Evolutionary conservation across 192 early-diverging fungal genomes (phyloP), one percentile per base, ranked within the genome.

Genomic region (Helicostylum pulchrum): DNA sequence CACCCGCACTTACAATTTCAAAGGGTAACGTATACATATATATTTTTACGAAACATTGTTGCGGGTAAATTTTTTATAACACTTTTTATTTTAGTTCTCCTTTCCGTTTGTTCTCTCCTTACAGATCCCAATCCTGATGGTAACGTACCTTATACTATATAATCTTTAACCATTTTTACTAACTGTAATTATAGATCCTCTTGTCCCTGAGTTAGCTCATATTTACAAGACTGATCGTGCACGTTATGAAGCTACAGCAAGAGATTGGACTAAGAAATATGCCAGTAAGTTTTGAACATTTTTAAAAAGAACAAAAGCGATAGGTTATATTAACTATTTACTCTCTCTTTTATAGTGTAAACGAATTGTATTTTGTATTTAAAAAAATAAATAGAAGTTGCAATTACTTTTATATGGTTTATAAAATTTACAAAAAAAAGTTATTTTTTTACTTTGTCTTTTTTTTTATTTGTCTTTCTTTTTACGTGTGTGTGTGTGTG

Each of bases 141-240:
- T 64, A n/a, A 69, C 65, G 31, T 39, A 34, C 9, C 4, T 55
- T 20, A 23, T 32, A 15, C 15, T 6, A 17, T 31, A 12, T 10
- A 21, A 23, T 32, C 14, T 30, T 32, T 4, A 9, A 9, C 26
- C 0, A 5, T 36, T 36, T 39, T 39, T 39, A 15, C 14, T 6
- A 48, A 48, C 12, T 15, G 12, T 48, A 3, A 17, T 52, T 15
- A 81, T 93, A 73, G 94, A 97, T 80, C 97, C 97, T 34, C 88
- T 99, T 61, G 97, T 99, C 21, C 95, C 95, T 42, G 95, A 99
- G 79, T 91, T 97, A 75, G 97, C 97, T 48, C 95, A 99, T 73
- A 76, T 94, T 43, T 99, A 96, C 89, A 99, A 97, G 86, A 95
- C 93, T 44, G 94, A 99, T 73, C 80, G 90, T 56, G 26, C 83